Evolutionary conservation across 495 filamentous ascomycete species (phyloP).

Genomic region (Copromyces sp.): DNA sequence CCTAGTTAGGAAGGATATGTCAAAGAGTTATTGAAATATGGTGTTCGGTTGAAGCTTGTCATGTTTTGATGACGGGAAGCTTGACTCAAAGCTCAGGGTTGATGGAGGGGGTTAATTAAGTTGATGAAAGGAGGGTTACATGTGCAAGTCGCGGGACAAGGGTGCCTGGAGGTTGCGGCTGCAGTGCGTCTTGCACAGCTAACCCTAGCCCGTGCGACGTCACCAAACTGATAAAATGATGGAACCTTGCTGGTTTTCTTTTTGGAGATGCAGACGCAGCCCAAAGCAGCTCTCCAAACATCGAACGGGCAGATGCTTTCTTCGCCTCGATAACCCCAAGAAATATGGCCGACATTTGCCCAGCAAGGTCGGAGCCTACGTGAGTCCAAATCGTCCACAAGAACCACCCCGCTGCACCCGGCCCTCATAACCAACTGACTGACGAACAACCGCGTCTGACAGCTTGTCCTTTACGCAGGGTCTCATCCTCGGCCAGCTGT

Average conservation of each 20-base stretch:
- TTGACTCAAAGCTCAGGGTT: not conserved
- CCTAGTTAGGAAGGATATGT: not conserved
- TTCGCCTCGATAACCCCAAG: not conserved
- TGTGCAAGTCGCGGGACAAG: not conserved
- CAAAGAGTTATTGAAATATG: not conserved
- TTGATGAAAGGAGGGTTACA: not conserved
- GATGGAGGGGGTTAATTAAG: not conserved
- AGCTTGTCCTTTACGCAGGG: slow-evolving; percentile 89
- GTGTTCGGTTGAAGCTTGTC: not conserved
- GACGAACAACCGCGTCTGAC: slow-evolving; percentile 4
- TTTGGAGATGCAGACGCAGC: not conserved
- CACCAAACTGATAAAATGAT: not conserved
- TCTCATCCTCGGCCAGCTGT: slow-evolving; percentile 86
- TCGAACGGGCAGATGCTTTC: not conserved
- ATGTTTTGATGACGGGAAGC: not conserved
- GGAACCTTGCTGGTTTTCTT: not conserved
- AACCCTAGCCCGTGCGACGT: not conserved
- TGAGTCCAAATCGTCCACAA: slow-evolving; percentile 16
- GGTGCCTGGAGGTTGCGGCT: not conserved
- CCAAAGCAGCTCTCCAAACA: not conserved
- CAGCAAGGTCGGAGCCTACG: slow-evolving; percentile 36
- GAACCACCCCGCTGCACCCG: not conserved
- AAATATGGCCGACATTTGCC: slow-evolving; percentile 24
- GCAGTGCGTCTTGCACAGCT: not conserved
- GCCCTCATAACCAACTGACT: slow-evolving; percentile 1